Conservation (phyloP, 805 yeast species). For the Nakazawaea peltata region DNA sequence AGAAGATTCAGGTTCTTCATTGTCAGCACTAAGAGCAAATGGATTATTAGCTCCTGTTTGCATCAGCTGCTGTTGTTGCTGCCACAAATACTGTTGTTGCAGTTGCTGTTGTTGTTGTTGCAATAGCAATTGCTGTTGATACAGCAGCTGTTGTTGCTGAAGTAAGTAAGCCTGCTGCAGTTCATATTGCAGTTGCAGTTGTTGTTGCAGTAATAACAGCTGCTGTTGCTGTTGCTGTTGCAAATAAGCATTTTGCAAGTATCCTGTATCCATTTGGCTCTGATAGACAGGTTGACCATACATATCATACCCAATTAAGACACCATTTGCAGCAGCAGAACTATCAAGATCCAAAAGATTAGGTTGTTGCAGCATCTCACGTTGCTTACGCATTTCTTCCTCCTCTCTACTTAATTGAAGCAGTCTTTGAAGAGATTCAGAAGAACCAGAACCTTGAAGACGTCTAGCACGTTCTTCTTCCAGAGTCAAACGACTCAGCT, state of each 20-base stretch:
- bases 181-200: constrained; percentile 14
- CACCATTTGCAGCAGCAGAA: constrained; percentile 33
- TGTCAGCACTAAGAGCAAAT: constrained; percentile 38
- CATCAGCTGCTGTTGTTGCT: constrained; percentile 31
- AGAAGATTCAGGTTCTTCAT: constrained; percentile 16
- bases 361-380: constrained; percentile 31
- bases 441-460: constrained; percentile 35
- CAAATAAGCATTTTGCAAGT: constrained; percentile 35
- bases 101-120: constrained; percentile 16
- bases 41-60: constrained; percentile 76
- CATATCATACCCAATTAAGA: constrained; percentile 41
- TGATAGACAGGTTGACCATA: constrained; percentile 60
- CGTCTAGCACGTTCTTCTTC: constrained; percentile 69
- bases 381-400: constrained; percentile 51
- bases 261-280: constrained; percentile 45
- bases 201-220: constrained; percentile 15
- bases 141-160: constrained; percentile 12
- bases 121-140: constrained; percentile 2
- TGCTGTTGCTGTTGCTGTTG: constrained; percentile 13
- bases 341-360: constrained; percentile 48
- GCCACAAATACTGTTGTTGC: constrained; percentile 18
- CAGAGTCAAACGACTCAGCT: constrained; percentile 72
- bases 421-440: constrained; percentile 62
- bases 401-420: constrained; percentile 68
- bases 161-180: constrained; percentile 12